A percentile compares a stretch with the other conserved stretches of the same genome.
These are phyloP conservation scores for Penicillium italicum DNA, from an alignment of 2,329 filamentous ascomycete genomes.

Conservation along the genomic window DNA sequence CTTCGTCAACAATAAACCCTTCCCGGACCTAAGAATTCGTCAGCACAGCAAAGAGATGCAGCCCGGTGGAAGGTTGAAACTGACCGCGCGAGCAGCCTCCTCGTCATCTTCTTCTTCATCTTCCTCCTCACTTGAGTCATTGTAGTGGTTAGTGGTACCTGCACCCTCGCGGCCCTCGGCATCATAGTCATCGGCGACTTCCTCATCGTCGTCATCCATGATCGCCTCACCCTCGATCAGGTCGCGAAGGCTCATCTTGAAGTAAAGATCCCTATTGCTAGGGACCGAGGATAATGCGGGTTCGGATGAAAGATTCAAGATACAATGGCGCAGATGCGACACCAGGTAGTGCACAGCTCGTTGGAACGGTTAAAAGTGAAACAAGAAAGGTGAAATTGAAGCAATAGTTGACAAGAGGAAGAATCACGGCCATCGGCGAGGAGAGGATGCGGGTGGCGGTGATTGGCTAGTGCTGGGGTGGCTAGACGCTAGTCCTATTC, in stretches of 20 bases:
- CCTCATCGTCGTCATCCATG: conserved; percentile 82
- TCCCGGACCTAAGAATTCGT: conserved; percentile 66
- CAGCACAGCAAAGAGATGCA: conserved; percentile 17
- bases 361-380: conserved; percentile 2
- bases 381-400: conserved; percentile 11
- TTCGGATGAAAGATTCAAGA: conserved; percentile 6
- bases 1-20: conserved; percentile 94
- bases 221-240: conserved; percentile 83
- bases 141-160: conserved; percentile 49
- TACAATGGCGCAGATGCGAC: conserved; percentile 5
- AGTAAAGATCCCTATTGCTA: conserved; percentile 17
- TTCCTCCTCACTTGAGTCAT: conserved; percentile 89
- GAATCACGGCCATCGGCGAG: conserved; percentile 19
- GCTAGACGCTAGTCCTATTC: conserved; percentile 2
- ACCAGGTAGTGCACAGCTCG: conserved; percentile 11
- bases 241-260: conserved; percentile 59
- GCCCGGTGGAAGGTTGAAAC: conserved; percentile 18
- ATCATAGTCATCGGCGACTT: conserved; percentile 68
- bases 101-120: conserved; percentile 90
- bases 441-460: conserved; percentile 21
- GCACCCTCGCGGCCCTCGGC: conserved; percentile 52
- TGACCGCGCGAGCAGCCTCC: conserved; percentile 73
- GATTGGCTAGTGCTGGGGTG: conserved; percentile 14
- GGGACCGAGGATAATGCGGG: conserved; percentile 4
- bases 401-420: conserved; percentile 16